phyloP scores from a whole-genome alignment of 2,329 filamentous ascomycete species.

The Niveomyces coronatus region DNA sequence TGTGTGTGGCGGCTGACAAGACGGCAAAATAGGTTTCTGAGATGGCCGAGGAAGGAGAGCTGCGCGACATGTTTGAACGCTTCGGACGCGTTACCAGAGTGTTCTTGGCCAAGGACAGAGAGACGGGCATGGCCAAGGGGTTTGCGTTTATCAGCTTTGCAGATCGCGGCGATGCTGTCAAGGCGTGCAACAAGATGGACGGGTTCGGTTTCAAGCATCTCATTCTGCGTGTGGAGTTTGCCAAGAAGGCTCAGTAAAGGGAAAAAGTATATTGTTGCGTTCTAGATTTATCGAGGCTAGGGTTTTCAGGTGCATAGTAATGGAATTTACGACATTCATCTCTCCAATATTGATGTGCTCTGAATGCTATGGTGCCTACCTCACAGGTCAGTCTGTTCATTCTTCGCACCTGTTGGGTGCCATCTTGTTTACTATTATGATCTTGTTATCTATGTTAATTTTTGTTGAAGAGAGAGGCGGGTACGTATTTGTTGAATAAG shows the following conservation, averaged over 20 bases:
- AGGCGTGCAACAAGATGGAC: conserved; percentile 96
- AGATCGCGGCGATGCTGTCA: conserved; percentile 79
- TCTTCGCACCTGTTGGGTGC: no score
- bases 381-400: no score
- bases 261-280: conserved; percentile 24
- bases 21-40: conserved; percentile 63
- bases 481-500: conserved; percentile 6
- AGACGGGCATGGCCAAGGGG: conserved; percentile 92
- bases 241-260: conserved; percentile 58
- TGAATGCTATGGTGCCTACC: neutral
- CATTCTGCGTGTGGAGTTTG: conserved; percentile 79
- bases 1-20: conserved; percentile 21
- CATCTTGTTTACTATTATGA: no score
- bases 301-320: conserved; percentile 4
- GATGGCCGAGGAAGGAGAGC: conserved; percentile 89
- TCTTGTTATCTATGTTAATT: no score
- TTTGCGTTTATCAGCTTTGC: conserved; percentile 98
- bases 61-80: conserved; percentile 96
- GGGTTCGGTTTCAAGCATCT: conserved; percentile 85
- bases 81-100: conserved; percentile 95
- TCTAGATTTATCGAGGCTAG: conserved; percentile 9
- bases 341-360: neutral
- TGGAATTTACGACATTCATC: conserved; percentile 8
- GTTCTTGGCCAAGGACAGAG: conserved; percentile 94
- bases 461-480: no score